Evolutionary conservation across 2,329 filamentous ascomycete species (phyloP).

Genomic region (Aspergillus sergii): DNA sequence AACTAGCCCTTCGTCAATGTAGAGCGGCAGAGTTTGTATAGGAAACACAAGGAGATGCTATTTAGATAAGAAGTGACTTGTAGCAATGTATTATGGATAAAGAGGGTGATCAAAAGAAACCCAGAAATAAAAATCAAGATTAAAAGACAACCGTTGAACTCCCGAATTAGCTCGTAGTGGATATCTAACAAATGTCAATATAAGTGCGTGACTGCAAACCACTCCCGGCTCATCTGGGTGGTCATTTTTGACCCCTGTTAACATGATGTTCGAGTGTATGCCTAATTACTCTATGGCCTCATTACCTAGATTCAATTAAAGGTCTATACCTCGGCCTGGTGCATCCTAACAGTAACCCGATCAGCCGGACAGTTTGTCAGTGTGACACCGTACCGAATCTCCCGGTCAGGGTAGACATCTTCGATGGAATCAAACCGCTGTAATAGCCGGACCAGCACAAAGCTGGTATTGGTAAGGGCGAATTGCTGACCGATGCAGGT

Average conservation of each 20-base stretch:
- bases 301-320: too few species aligned
- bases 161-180: too few species aligned
- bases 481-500: constrained; percentile 81
- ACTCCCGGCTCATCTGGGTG: rapidly evolving
- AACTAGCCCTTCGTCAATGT: too few species aligned
- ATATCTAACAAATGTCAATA: too few species aligned
- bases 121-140: rapidly evolving
- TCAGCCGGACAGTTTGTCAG: neutral
- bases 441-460: constrained; percentile 70
- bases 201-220: too few species aligned
- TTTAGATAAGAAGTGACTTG: too few species aligned
- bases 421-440: constrained; percentile 69
- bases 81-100: too few species aligned
- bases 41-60: too few species aligned
- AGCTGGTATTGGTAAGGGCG: constrained; percentile 68
- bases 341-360: neutral
- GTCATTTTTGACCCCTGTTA: rapidly evolving
- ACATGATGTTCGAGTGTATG: rapidly evolving
- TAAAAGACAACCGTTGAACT: too few species aligned
- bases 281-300: too few species aligned
- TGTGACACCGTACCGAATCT: neutral
- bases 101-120: too few species aligned
- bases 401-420: constrained; percentile 16
- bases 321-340: neutral
- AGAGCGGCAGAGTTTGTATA: too few species aligned